Evolutionary conservation across 306 rosid genomes (phyloP), one percentile per base, ranked within the genome.

Genomic region (Trifolium repens): DNA sequence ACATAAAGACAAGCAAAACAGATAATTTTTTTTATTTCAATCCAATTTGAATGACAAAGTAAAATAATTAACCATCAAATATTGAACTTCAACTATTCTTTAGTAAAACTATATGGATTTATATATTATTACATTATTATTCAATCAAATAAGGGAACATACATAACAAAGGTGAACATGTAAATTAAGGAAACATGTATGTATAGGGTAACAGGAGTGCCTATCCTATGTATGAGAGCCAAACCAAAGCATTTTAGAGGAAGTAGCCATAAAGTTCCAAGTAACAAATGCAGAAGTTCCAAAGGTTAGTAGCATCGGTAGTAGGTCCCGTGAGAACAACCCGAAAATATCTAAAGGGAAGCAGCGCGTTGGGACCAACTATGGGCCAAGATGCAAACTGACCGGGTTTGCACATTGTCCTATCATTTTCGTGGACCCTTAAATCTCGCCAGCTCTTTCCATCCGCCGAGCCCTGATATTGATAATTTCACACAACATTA

Each of bases 321-420:
- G 96, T 90, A 1, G 97, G 93, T 19, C 88, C 88, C 0, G 91
- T 87, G 34, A 89, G 88, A 61, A 84, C 74, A 69, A 90, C 88
- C 76, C 97, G 86, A 40, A 90, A 89, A 82, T 89, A 90, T 82
- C 93, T 78, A 15, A 89, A 94, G 12, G 96, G 96, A 22, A 85
- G 96, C 61, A 94, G 76, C 54, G 96, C 87, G 5, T 90, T 87
- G n/a, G 94, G 86, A 40, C 93, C 96, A 8, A 53, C 59, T 42
- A 94, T 79, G 4, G 96, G 77, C 97, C 98, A 94, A 13, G 98
- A 91, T n/a, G 93, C 96, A 74, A 94, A 94, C 84, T 91, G 97
- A 67, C 94, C 91, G 2, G 96, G 89, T 78, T 94, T 94, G 77
- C 96, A 90, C 49, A 88, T 72, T 3, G 89, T 90, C 67, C 84